A percentile compares a stretch with the other conserved stretches of the same genome.
These are phyloP conservation scores for Leishmania mexicana DNA, from an alignment of 208 protist genomes.

Conservation along the genomic window DNA sequence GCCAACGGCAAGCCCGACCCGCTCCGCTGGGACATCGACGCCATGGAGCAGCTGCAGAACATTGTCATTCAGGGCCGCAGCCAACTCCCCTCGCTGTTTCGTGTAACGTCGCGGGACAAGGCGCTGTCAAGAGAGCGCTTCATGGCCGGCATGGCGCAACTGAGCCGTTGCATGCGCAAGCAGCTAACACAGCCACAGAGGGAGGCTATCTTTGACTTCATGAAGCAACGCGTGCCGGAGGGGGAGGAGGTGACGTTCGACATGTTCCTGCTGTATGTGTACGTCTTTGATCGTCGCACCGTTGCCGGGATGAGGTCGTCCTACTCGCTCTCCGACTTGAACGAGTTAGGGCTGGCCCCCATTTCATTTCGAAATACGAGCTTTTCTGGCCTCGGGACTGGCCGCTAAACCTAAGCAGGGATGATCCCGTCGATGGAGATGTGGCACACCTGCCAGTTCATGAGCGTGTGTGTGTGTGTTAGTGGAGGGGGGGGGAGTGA, in stretches of 20 bases:
- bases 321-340: conserved; percentile 38
- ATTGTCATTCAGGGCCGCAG: conserved; percentile 85
- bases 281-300: conserved; percentile 66
- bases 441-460: neutral
- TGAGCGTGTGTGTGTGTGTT: neutral
- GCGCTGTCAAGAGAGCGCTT: conserved; percentile 64
- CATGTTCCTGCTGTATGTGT: conserved; percentile 67
- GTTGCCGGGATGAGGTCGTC: conserved; percentile 7
- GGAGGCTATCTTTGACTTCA: conserved; percentile 77
- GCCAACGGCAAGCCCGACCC: conserved; percentile 53
- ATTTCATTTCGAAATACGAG: conserved; percentile 64
- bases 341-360: conserved; percentile 48
- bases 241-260: conserved; percentile 63
- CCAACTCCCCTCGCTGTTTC: conserved; percentile 72
- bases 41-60: conserved; percentile 88
- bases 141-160: conserved; percentile 66
- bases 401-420: conserved; percentile 10
- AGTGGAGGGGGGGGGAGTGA: neutral
- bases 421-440: neutral
- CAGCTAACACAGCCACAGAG: conserved; percentile 76
- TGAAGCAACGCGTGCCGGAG: conserved; percentile 46
- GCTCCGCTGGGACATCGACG: conserved; percentile 82
- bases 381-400: conserved; percentile 42
- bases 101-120: conserved; percentile 61
- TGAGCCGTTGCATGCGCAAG: conserved; percentile 79